Base-by-base conservation (phyloP, 805 yeast genomes). In the Cyberlindnera euphorbiiphila region DNA sequence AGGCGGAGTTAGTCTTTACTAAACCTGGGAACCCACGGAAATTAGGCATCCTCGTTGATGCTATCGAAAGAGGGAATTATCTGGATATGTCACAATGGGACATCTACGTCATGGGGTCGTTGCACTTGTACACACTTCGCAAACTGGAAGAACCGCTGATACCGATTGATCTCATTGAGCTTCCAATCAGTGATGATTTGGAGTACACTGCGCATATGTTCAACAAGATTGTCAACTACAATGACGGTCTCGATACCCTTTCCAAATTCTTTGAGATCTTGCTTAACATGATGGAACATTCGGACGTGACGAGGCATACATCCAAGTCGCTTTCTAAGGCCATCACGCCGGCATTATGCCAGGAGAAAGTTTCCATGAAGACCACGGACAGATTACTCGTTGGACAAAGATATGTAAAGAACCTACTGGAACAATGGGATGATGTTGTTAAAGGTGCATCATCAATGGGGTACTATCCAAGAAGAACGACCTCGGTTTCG, bases 71-170 rank as follows among this genome's bases (percentile, higher is more conserved):
- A 43, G 74, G 75, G 51, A 78, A 77, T 52, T 62, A 74, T 32
- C 60, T 75, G 27, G 79, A 78, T 66, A 63, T 78, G 28, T 76
- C 79, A 31, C 83, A 78, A 56, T 76, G 83, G 82, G 79, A 77
- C 56, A 61, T 78, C 22, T 66, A 65, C 38, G 60, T 65, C 6
- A 53, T 69, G 37, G 71, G 69, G 3, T 60, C 72, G 3, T 57
- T 68, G 4, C 66, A 61, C 35, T 47, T 72, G 9, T 62, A 68
- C 40, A 72, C 67, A 36, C 54, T 85, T 24, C 63, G 69, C 39
- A 76, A 70, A 24, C 65, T 79, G 24, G 74, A 81, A 0, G 47
- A 50, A 10, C 78, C 85, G 1, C 61, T 84, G 23, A 59, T 85
- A 15, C 73, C 81, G 3, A 58, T 73, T 4, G 61, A 62, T 13